These are phyloP conservation scores for Trichoderma sp. DNA, from an alignment of 2,329 filamentous ascomycete genomes.

Conservation along the genomic window DNA sequence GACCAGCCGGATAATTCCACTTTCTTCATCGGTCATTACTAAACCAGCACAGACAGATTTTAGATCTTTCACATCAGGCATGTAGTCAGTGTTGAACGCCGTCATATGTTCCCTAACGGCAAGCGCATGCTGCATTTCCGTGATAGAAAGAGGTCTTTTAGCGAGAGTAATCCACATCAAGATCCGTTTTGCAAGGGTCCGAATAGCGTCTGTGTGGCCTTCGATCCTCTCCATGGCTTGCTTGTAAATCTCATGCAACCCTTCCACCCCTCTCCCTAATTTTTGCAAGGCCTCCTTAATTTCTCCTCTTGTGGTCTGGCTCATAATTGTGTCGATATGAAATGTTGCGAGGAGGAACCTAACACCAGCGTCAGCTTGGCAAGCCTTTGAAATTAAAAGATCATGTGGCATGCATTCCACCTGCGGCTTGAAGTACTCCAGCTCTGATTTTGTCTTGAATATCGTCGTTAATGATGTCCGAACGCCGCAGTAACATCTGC, in stretches of 20 bases:
- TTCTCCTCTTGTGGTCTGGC: background rate
- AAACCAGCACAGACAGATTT: constrained; percentile 42
- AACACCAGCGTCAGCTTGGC: background rate
- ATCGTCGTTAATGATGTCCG: background rate
- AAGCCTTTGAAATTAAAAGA: background rate
- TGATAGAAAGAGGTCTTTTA: constrained; percentile 31
- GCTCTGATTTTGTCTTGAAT: no score
- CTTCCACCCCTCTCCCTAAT: background rate
- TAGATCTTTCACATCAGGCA: constrained; percentile 34
- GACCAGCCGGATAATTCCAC: constrained; percentile 38
- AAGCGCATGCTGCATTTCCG: constrained; percentile 44
- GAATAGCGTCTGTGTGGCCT: no score
- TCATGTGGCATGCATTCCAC: background rate
- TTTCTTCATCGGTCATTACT: constrained; percentile 40
- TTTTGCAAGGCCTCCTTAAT: background rate
- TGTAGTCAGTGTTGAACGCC: no score
- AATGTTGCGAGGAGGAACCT: background rate
- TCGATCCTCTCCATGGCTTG: constrained; percentile 42
- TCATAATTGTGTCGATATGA: background rate
- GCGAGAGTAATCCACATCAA: constrained; percentile 42
- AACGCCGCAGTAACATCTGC: background rate
- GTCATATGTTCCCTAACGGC: constrained; percentile 37
- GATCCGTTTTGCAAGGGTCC: constrained; percentile 39
- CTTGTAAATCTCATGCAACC: constrained; percentile 40
- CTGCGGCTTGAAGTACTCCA: no score